Base-by-base conservation (phyloP, 805 yeast species). In the Spathaspora passalidarum region DNA sequence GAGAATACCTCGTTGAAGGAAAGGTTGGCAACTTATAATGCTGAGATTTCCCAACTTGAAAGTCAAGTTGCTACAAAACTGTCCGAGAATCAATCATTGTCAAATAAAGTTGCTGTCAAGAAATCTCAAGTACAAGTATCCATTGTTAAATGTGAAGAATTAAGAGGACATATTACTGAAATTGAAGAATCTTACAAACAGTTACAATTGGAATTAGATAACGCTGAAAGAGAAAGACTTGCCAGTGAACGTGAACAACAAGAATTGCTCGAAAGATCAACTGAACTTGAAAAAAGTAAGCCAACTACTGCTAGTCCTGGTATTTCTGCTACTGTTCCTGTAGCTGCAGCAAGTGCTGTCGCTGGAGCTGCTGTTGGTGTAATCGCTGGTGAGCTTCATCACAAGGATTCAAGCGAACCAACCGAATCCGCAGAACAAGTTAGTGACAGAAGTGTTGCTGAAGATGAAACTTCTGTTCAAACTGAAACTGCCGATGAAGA, bases 81-180 rank as follows among this genome's bases (percentile, higher is more conserved):
- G 47, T 63, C 68, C 40, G 86, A 84, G 45, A 74, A 80, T 17
- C 78, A 77, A 50, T 84, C 83, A 55, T 80, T 86, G 25, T 72
- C 74, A 45, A 84, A 86, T 43, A 70, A 86, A 54, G 72, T 76
- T 17, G 76, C 84, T 38, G 88, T 88, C 35, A 80, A 80, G 54
- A 72, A 80, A 45, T 82, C 85, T 36, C 96, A 90, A 60, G 73
- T 84, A 41, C 83, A 80, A 35, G 80, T 86, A 4, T 68, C 78
- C n/a, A 75, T 86, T 52, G 70, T 71, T 20, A 72, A 73, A 56
- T 66, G 71, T 43, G 66, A 72, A 42, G 76, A 73, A 35, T 56
- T 69, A 43, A 63, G 62, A 49, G 42, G 49, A 25, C 52, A 62
- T 36, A 53, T 71, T 8, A 42, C 49, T 1, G 72, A 68, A 29